Percentiles rank a stretch among this genome's conserved stretches.
Conservation (phyloP, 2,329 filamentous ascomycete species). For the Cercospora beticola region DNA sequence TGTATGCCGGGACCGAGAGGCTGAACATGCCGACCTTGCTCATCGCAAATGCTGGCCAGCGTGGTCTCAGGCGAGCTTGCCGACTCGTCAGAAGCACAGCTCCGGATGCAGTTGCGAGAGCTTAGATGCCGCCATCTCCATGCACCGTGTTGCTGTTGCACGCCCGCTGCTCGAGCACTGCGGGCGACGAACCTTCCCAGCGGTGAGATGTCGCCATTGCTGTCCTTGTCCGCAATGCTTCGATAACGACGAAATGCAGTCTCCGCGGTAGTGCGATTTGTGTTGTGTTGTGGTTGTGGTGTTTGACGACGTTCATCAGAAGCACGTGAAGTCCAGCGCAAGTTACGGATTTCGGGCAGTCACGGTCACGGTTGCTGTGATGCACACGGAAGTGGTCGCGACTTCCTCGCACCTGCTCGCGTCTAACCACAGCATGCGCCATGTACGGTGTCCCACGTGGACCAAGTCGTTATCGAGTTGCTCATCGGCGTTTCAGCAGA, state of each 20-base stretch:
- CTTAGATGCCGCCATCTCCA: background rate
- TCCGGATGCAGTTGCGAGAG: background rate
- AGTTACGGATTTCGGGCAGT: background rate
- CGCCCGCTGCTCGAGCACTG: background rate
- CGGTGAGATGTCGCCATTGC: background rate
- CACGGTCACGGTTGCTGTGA: no score
- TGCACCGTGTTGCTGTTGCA: background rate
- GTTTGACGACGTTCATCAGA: background rate
- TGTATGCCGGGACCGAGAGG: background rate
- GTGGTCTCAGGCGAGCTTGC: background rate
- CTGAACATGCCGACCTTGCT: background rate
- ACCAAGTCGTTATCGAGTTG: background rate
- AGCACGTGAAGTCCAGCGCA: background rate
- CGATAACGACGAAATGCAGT: background rate
- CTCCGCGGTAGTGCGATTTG: background rate
- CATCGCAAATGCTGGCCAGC: background rate
- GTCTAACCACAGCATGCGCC: background rate
- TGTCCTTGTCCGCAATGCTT: background rate
- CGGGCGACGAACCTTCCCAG: background rate
- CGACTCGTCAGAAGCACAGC: background rate
- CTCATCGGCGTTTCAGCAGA: background rate
- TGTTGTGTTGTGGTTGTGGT: background rate
- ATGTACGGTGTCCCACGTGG: background rate
- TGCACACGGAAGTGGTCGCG: no score
- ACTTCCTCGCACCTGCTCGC: background rate